Percentiles rank a stretch among this genome's conserved stretches.
Conservation (phyloP, 148 eudicot genomes). For the Cornus kousa region DNA sequence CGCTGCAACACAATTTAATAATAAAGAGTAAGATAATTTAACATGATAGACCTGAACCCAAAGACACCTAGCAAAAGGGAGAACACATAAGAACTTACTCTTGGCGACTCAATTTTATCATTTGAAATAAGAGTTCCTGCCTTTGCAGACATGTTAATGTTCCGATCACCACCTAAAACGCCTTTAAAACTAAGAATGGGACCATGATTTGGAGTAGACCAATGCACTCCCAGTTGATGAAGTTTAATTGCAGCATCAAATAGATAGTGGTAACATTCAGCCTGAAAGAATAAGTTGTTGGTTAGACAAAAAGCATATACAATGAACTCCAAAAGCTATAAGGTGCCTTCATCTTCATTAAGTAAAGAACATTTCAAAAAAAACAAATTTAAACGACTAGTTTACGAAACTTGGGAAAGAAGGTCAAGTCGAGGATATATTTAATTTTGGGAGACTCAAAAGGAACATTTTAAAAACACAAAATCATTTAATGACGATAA, state of each 20-base stretch:
- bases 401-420: no score
- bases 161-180: conserved; percentile 26
- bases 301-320: neutral
- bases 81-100: conserved; percentile 31
- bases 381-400: no score
- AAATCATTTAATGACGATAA: no score
- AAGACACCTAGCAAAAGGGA: neutral
- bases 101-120: conserved; percentile 24
- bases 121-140: conserved; percentile 21
- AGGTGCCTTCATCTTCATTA: neutral
- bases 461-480: no score
- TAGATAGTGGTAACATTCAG: conserved; percentile 92
- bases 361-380: no score
- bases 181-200: conserved; percentile 43
- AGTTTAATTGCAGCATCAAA: conserved; percentile 95
- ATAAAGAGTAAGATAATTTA: neutral
- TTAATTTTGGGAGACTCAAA: no score
- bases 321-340: conserved; percentile 2
- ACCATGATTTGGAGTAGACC: conserved; percentile 77
- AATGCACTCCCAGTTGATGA: conserved; percentile 78
- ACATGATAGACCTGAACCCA: neutral
- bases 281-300: conserved; percentile 40
- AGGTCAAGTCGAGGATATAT: no score
- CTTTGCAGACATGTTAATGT: conserved; percentile 16
- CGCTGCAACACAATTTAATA: conserved; percentile 45